These are phyloP conservation scores for Aspergillus biplanus DNA, from an alignment of 495 filamentous ascomycete genomes.

Conservation along the genomic window DNA sequence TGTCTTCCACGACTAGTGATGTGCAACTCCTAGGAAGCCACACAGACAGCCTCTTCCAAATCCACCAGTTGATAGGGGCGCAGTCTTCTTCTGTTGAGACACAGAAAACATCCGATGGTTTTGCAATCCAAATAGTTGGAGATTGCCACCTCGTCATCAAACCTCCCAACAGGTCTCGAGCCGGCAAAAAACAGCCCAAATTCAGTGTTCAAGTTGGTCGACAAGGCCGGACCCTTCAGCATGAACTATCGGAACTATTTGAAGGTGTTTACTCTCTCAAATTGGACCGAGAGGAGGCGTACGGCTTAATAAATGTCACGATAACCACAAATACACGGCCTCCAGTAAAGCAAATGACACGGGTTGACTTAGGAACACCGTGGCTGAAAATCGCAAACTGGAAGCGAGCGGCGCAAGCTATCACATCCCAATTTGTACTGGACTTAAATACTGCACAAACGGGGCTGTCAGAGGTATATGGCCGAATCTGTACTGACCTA, in stretches of 20 bases:
- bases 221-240: slow-evolving; percentile 43
- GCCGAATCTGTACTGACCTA: slow-evolving; percentile 53
- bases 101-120: slow-evolving; percentile 37
- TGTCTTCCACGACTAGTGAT: slow-evolving; percentile 26
- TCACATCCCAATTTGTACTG: slow-evolving; percentile 46
- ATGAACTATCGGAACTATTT: slow-evolving; percentile 56
- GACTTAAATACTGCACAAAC: slow-evolving; percentile 51
- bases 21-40: slow-evolving; percentile 22
- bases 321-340: slow-evolving; percentile 57
- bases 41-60: slow-evolving; percentile 17
- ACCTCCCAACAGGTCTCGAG: slow-evolving; percentile 52
- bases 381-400: slow-evolving; percentile 64
- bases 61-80: slow-evolving; percentile 28
- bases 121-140: slow-evolving; percentile 65
- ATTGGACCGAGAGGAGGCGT: slow-evolving; percentile 60
- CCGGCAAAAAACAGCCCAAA: slow-evolving; percentile 51
- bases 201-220: slow-evolving; percentile 58
- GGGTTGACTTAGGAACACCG: slow-evolving; percentile 63
- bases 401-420: slow-evolving; percentile 51
- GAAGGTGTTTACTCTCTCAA: slow-evolving; percentile 63
- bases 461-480: slow-evolving; percentile 44
- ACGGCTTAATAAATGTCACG: slow-evolving; percentile 60
- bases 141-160: slow-evolving; percentile 64
- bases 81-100: slow-evolving; percentile 21
- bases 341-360: slow-evolving; percentile 54